Base-by-base conservation (phyloP, 257 asterid genomes). In the Fraxinus excelsior region DNA sequence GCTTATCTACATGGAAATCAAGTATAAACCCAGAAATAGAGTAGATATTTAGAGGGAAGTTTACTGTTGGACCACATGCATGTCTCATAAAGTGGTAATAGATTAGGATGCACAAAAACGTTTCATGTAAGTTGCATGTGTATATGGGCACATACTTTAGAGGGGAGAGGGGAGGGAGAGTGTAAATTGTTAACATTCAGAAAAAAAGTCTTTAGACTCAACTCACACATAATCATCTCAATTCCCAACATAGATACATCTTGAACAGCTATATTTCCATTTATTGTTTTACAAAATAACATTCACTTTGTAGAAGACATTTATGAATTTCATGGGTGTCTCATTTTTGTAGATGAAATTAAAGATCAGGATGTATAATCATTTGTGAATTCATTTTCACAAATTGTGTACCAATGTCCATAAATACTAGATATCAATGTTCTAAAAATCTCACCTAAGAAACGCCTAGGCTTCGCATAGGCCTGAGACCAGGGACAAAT, bases 1-100 rank as follows among this genome's bases (percentile, higher is more conserved):
- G 91, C 89, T 92, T 82, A 94, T 92, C 98, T 94, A 82, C 81
- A 88, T 26, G 58, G 78, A 81, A 79, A 76, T 72, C 76, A 78
- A 72, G 79, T 7, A 23, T 65, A 73, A 71, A 64, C 46, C 34
- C 70, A 72, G 31, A 26, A 26, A 72, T 66, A 8, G 7, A 62
- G 32, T 8, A 23, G 67, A 62, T 40, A 35, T 51, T 76, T 26
- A 42, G 76, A 67, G 65, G 40, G 67, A 53, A 51, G 62, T 40
- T 58, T 28, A 49, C 78, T 23, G 70, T 46, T 46, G 74, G 67
- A 25, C 71, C 32, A 58, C 32, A 58, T 16, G 23, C 69, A 56
- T 14, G 35, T 42, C 67, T 44, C 72, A 49, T 71, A 40, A 74
- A 38, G 44, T 38, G 9, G 44, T 38, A 38, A 10, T 70, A 31